Conservation (phyloP, 1,284 basidiomycete genomes). For the Grifola frondosa region DNA sequence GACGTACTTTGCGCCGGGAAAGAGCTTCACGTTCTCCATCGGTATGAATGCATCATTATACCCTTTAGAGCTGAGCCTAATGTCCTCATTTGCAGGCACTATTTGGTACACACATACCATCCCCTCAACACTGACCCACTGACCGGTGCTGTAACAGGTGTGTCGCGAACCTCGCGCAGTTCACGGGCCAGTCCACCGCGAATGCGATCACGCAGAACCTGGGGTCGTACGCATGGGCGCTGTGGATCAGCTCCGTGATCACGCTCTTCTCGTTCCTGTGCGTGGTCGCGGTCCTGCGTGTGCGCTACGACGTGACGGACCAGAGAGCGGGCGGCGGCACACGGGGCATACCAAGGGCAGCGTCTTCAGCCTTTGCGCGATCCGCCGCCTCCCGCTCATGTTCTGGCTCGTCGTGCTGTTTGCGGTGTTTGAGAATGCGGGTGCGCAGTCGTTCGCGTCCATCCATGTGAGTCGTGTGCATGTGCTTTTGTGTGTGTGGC, state of each 20-base stretch:
- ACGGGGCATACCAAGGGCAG: constrained; percentile 23
- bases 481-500: too few species aligned
- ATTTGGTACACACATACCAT: constrained; percentile 24
- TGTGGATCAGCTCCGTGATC: constrained; percentile 41
- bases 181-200: constrained; percentile 35
- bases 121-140: neutral
- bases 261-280: constrained; percentile 39
- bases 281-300: constrained; percentile 34
- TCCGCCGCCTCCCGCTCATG: constrained; percentile 36
- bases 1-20: constrained; percentile 42
- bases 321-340: constrained; percentile 33
- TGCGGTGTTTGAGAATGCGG: constrained; percentile 41
- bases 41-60: constrained; percentile 19
- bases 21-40: constrained; percentile 39
- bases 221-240: constrained; percentile 39
- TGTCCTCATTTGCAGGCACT: constrained; percentile 9
- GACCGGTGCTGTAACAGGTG: constrained; percentile 27
- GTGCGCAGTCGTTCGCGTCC: constrained; percentile 42
- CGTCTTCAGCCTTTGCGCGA: constrained; percentile 33
- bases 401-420: constrained; percentile 42
- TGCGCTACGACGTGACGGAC: constrained; percentile 35
- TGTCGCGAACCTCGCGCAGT: constrained; percentile 40
- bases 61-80: too few species aligned
- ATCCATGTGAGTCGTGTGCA: constrained; percentile 36
- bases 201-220: constrained; percentile 38